Percentiles rank a stretch among this genome's conserved stretches.
Conservation (phyloP, 768 basidiomycete genomes). For the Leucogyrophana mollusca region DNA sequence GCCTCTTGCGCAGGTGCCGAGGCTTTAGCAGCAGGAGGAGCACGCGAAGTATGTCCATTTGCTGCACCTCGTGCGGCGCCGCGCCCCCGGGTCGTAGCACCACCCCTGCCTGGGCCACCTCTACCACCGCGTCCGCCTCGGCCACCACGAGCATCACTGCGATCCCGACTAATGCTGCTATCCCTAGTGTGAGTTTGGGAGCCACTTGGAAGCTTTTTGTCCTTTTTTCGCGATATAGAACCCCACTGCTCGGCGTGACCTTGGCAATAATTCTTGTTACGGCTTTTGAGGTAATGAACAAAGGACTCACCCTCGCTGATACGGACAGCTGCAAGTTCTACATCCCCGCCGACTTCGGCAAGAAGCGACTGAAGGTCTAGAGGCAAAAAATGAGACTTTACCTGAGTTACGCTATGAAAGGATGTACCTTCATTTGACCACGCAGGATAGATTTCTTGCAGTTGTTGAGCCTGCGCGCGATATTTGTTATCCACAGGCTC, state of each 20-base stretch:
- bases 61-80: conserved; percentile 39
- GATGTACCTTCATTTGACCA: conserved; percentile 68
- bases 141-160: conserved; percentile 51
- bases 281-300: conserved; percentile 3
- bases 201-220: conserved; percentile 60
- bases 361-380: conserved; percentile 70
- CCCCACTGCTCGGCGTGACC: conserved; percentile 81
- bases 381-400: conserved; percentile 23
- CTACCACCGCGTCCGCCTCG: conserved; percentile 56
- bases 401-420: conserved; percentile 14
- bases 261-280: conserved; percentile 29
- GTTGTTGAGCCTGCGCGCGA: conserved; percentile 52
- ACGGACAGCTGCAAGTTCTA: conserved; percentile 65
- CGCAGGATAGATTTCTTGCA: conserved; percentile 69
- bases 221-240: conserved; percentile 83
- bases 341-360: conserved; percentile 65
- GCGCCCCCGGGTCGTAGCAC: conserved; percentile 39
- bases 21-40: conserved; percentile 22
- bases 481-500: conserved; percentile 38
- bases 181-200: conserved; percentile 51
- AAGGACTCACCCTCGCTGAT: conserved; percentile 65
- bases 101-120: conserved; percentile 52
- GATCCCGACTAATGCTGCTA: conserved; percentile 21
- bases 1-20: conserved; percentile 34
- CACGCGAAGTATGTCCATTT: conserved; percentile 32